Conservation (phyloP, 2,329 filamentous ascomycete genomes). For the Paecilomyces niveus region DNA sequence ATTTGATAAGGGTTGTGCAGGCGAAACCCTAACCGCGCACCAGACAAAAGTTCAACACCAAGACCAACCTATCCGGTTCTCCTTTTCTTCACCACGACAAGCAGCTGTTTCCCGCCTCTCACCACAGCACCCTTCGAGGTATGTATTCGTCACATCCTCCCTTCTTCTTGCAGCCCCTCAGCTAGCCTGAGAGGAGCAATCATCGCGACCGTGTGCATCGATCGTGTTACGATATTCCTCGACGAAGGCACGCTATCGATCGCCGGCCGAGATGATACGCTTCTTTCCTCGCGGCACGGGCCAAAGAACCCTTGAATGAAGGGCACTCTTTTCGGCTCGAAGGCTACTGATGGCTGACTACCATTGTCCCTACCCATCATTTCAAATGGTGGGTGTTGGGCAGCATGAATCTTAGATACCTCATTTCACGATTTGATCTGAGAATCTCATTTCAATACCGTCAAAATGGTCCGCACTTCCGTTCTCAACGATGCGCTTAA, state of each 20-base stretch:
- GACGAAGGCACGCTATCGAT: neutral
- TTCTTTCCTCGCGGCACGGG: conserved; percentile 46
- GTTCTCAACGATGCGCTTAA: conserved; percentile 99
- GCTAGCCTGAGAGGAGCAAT: conserved; percentile 41
- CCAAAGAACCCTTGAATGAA: conserved; percentile 59
- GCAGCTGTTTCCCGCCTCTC: conserved; percentile 16
- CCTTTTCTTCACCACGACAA: conserved; percentile 7
- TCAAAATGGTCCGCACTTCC: conserved; percentile 97
- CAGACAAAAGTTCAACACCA: conserved; percentile 18
- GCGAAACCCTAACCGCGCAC: conserved; percentile 25
- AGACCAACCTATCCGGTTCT: conserved; percentile 9
- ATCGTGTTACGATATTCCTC: neutral
- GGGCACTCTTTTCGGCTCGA: conserved; percentile 63
- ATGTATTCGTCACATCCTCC: conserved; percentile 23
- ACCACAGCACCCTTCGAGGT: conserved; percentile 33
- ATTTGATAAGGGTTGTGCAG: conserved; percentile 17
- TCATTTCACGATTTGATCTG: conserved; percentile 47
- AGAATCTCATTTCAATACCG: conserved; percentile 47
- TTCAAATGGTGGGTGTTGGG: neutral
- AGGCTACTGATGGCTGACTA: conserved; percentile 59
- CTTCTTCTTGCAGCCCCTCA: conserved; percentile 26
- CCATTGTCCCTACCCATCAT: conserved; percentile 8
- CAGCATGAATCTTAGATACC: conserved; percentile 46
- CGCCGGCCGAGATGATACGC: conserved; percentile 32
- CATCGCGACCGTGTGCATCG: conserved; percentile 14